Base-by-base conservation (phyloP, 2,329 filamentous ascomycete species). In the Didymella pomorum region DNA sequence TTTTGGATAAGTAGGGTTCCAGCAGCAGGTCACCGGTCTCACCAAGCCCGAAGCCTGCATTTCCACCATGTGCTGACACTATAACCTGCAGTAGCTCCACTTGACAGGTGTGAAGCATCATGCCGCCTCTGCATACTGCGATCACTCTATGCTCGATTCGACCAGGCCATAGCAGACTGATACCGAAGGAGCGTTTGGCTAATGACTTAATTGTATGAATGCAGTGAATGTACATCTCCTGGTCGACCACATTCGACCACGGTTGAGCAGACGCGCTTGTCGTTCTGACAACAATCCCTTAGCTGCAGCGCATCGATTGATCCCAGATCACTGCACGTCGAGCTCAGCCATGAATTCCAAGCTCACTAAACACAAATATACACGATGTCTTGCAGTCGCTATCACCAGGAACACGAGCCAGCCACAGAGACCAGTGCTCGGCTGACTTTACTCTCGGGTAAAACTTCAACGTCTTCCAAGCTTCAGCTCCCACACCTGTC, bases 61-160 rank as follows among this genome's bases (percentile, higher is more conserved):
- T 39, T 51, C 61, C 51, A 50, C 52, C 52, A 49, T 60, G 62
- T 64, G 61, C 62, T 61, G 64, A 65, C 56, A 44, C 48, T 58
- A 50, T 60, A 66, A 61, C 59, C 58, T 68, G 66, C 66, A 68
- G 65, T 69, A 69, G 66, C 50, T 50, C 58, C 39, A 35, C 46
- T 58, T 50, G 61, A 59, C 63, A 56, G 52, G 58, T 28, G 48
- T 57, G 50, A 50, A 54, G 56, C 50, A 54, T 51, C 31, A 53
- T 29, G 39, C 31, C 41, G 37, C 29, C 26, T 49, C 29, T 54
- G 45, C 45, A 53, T 51, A 39, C 33, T 42, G 41, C 46, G 45
- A 54, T 54, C 31, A 39, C 26, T 33, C 43, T 46, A 50, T 18
- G 25, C 39, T 45, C 10, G n/a, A 43, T 54, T 33, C n/a, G 35